Evolutionary conservation across 805 yeast genomes (phyloP), one percentile per base, ranked within the genome.

Genomic region (Zygosaccharomyces gambellarensis): DNA sequence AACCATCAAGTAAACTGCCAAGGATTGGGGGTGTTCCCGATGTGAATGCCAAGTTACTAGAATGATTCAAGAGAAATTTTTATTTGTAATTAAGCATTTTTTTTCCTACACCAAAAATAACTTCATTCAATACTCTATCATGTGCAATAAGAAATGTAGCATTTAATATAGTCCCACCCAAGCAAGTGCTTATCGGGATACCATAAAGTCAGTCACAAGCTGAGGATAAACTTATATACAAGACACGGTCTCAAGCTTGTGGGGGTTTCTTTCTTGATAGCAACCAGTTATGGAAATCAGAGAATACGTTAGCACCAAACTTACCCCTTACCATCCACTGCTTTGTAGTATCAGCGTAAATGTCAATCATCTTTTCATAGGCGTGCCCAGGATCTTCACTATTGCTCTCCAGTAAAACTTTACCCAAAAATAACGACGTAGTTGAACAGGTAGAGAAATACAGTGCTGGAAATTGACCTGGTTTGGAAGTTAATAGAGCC

Each of bases 251-350:
- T 48, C 40, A 39, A 25, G 40, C 27, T 14, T 45, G 38, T 23
- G 38, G 27, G 32, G 49, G 32, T 44, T 64, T 49, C 53, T 77
- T 73, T 59, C 76, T 76, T n/a, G 85, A 71, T 54, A 74, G 75
- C 39, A 85, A 63, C 90, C 94, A 90, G 68, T 89, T 89, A 61
- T 86, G 77, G 53, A 88, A 80, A 58, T 90, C 97, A 55, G 81
- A 76, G 63, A 86, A 89, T 60, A 87, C 27, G 36, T 51, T 59
- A 3, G 58, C 45, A n/a, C 60, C 58, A 46, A 59, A 63, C 49
- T 61, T 64, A 28, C 64, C 61, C 36, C 50, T 36, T 7, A 21
- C 12, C 43, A 82, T 75, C 96, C 96, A 90, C 17, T 60, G 57
- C 54, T 80, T 77, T 65, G 88, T 58, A 9, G 85, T 69, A 0